Conservation (phyloP, 306 rosid species). For the Prinsepia uniflora region DNA sequence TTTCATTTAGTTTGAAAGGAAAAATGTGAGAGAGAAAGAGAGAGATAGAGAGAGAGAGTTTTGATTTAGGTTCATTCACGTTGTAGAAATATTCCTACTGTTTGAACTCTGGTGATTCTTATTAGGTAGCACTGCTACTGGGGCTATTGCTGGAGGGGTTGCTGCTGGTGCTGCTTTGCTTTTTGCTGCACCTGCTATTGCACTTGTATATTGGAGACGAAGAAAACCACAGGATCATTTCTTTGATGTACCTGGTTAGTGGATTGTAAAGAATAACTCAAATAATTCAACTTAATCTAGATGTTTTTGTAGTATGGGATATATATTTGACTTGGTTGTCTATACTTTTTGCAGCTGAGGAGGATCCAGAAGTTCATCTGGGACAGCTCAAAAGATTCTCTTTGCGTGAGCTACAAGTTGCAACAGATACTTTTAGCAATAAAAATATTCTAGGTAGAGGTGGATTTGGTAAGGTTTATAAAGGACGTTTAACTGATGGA, state of each 20-base stretch:
- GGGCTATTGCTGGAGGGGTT: constrained; percentile 97
- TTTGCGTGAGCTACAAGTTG: constrained; percentile 86
- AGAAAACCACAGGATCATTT: constrained; percentile 76
- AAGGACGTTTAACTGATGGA: constrained; percentile 92
- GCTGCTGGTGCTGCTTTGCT: constrained; percentile 93
- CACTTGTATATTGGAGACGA: constrained; percentile 73
- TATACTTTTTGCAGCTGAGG: constrained; percentile 11
- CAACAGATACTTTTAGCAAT: constrained; percentile 81
- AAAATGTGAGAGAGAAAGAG: no score
- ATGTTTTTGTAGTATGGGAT: constrained; percentile 6
- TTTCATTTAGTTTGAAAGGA: neutral
- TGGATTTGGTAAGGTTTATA: constrained; percentile 95
- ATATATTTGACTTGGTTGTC: constrained; percentile 10
- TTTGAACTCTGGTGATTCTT: constrained; percentile 9
- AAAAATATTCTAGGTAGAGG: constrained; percentile 82
- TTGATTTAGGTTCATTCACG: neutral
- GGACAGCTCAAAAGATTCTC: constrained; percentile 91
- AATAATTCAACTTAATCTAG: neutral
- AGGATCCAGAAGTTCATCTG: constrained; percentile 92
- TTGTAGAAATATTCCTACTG: neutral
- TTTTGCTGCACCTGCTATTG: constrained; percentile 92
- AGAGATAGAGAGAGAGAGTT: neutral
- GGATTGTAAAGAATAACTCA: constrained; percentile 3
- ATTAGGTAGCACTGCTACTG: constrained; percentile 57
- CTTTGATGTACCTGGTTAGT: constrained; percentile 96